Evolutionary conservation across 805 yeast species (phyloP), one percentile per base, ranked within the genome.

Genomic region (Wickerhamiella domercqiae): DNA sequence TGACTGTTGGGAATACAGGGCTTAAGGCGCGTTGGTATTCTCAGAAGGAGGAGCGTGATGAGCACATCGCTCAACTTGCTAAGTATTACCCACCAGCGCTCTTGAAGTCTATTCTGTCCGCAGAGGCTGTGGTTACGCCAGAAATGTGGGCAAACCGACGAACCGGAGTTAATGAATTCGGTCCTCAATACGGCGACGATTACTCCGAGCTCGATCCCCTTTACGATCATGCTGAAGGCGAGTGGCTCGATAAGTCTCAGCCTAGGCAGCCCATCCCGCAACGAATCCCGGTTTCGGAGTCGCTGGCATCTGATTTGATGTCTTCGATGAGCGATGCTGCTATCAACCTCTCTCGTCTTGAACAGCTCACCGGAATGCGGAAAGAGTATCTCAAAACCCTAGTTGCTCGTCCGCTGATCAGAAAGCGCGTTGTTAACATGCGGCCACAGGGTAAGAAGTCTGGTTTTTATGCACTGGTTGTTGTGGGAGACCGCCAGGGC

Each of bases 401-500:
- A 29, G 49, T 15, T 39, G 26, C 54, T 52, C 35, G 50, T 53
- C 44, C 52, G 16, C 47, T 59, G 39, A 42, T 53, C 28, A 42
- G 47, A 26, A 84, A 82, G 60, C 66, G 80, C 36, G 97, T 87
- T 19, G 75, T 84, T 39, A 82, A 83, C 55, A 93, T 83, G 67
- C 87, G 96, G 2, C 75, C 83, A 29, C 36, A 48, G 26, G 54
- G 52, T 11, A 48, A 48, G 35, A 40, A 41, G 46, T 73, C 78
- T 36, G 71, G 82, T 29, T 77, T 73, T 56, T 87, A 80, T 59
- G 78, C 84, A 0, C 59, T 90, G 45, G 87, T 84, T 11, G 79
- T 84, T 26, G 95, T 80, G 13, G 98, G 98, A 34, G 94, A 90
- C 59, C 70, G 75, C 39, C 79, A 81, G 46, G 98, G 98, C 46